Conservation (phyloP, 768 basidiomycete genomes). For the Podaxis sp. region DNA sequence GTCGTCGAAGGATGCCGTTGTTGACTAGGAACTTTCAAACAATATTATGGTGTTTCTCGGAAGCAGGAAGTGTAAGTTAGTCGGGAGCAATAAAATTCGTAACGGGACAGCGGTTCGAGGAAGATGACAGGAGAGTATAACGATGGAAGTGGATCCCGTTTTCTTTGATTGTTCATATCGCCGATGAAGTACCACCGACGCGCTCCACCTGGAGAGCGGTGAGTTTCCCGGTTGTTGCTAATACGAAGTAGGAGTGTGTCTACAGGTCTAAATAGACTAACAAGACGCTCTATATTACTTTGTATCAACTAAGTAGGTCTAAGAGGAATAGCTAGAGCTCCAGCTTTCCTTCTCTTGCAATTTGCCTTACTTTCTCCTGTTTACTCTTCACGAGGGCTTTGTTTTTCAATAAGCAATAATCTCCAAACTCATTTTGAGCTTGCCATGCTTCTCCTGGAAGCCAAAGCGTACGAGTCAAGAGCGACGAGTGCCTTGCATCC, state of each 20-base stretch:
- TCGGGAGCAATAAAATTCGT: constrained; percentile 42
- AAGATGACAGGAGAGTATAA: constrained; percentile 41
- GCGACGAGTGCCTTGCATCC: constrained; percentile 71
- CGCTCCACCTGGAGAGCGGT: neutral
- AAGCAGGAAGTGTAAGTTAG: constrained; percentile 36
- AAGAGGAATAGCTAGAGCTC: neutral
- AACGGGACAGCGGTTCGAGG: constrained; percentile 43
- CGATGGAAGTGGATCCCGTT: constrained; percentile 32
- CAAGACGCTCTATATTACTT: neutral
- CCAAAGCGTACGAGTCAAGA: constrained; percentile 79
- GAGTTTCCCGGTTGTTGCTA: neutral
- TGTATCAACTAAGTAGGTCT: neutral
- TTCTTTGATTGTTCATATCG: constrained; percentile 14
- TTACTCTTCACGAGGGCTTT: constrained; percentile 38
- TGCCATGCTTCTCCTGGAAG: constrained; percentile 73
- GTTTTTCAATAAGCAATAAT: constrained; percentile 87
- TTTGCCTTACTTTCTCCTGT: constrained; percentile 27
- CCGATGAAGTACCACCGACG: neutral
- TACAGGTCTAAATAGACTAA: neutral
- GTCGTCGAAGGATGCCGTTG: constrained; percentile 12
- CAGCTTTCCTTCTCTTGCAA: constrained; percentile 9
- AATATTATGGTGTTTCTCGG: constrained; percentile 52
- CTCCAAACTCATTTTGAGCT: constrained; percentile 73
- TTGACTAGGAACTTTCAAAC: constrained; percentile 32
- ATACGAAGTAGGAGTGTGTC: neutral